A percentile compares a stretch with the other conserved stretches of the same genome.
These are phyloP conservation scores for Beauveria sp. DNA, from an alignment of 2,329 filamentous ascomycete genomes.

Conservation along the genomic window DNA sequence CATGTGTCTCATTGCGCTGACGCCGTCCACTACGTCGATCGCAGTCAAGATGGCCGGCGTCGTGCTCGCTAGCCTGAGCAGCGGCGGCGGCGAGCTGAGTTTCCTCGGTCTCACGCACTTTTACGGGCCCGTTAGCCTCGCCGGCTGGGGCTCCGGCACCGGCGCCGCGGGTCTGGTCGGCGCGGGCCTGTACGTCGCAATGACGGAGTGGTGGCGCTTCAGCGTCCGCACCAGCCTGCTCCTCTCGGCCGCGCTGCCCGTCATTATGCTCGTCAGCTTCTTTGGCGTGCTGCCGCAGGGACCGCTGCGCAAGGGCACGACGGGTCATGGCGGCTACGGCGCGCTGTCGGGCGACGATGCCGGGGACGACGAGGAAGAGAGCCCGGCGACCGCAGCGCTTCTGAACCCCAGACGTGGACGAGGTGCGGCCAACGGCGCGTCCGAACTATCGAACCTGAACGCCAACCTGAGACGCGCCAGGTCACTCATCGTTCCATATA, in stretches of 20 bases:
- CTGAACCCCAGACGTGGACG: conserved; percentile 36
- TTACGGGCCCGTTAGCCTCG: conserved; percentile 80
- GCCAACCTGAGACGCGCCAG: conserved; percentile 58
- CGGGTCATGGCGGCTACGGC: conserved; percentile 43
- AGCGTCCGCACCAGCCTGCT: conserved; percentile 68
- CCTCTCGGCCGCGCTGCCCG: conserved; percentile 69
- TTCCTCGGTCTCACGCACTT: conserved; percentile 89
- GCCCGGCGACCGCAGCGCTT: conserved; percentile 39
- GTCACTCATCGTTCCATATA: conserved; percentile 67
- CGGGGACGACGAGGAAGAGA: conserved; percentile 28
- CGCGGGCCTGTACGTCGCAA: conserved; percentile 76
- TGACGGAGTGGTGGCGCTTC: conserved; percentile 73
- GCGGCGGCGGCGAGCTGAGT: conserved; percentile 80
- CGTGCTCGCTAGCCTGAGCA: conserved; percentile 74
- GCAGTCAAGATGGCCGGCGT: conserved; percentile 74
- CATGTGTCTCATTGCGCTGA: conserved; percentile 83
- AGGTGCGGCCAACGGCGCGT: conserved; percentile 23
- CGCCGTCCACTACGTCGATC: conserved; percentile 59
- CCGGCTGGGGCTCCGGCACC: conserved; percentile 87
- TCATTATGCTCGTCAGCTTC: conserved; percentile 78
- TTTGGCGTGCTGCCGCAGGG: conserved; percentile 69
- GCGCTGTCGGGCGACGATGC: conserved; percentile 36
- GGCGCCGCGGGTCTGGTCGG: conserved; percentile 83
- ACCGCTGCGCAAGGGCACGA: conserved; percentile 44
- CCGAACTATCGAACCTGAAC: conserved; percentile 28